Evolutionary conservation across 148 eudicot species (phyloP).

Genomic region (Silene conica): DNA sequence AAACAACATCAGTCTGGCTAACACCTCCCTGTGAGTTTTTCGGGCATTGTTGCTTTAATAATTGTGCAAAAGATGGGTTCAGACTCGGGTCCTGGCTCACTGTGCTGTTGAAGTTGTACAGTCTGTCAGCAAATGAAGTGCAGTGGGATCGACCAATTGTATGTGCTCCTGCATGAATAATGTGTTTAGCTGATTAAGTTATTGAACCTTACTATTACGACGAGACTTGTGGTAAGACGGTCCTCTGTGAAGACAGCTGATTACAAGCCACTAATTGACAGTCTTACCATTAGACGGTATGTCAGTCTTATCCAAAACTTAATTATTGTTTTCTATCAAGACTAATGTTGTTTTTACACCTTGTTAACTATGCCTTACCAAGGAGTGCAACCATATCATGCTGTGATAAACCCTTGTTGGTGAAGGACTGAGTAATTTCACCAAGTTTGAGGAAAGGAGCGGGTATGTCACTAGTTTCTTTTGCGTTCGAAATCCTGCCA

Average conservation of each 20-base stretch:
- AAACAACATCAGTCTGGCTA: slow-evolving; percentile 16
- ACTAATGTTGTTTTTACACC: background rate
- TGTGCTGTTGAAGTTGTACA: slow-evolving; percentile 23
- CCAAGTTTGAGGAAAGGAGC: background rate
- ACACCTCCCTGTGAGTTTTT: slow-evolving; percentile 2
- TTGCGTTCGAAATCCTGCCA: slow-evolving; percentile 36
- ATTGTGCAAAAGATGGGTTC: slow-evolving; percentile 20
- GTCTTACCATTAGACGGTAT: background rate
- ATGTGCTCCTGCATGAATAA: slow-evolving; percentile 25
- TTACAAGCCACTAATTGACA: too few species aligned
- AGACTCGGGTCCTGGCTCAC: slow-evolving; percentile 25
- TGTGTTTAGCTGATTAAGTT: background rate
- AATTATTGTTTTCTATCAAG: background rate
- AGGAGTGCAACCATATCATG: slow-evolving; percentile 25
- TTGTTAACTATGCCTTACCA: slow-evolving; percentile 15
- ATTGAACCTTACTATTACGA: background rate
- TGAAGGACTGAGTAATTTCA: too few species aligned
- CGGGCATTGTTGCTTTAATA: slow-evolving; percentile 30
- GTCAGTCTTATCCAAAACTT: background rate
- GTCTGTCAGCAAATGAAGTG: slow-evolving; percentile 28
- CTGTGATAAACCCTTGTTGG: too few species aligned
- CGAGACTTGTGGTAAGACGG: too few species aligned
- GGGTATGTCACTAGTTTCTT: slow-evolving; percentile 37
- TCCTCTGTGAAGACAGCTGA: too few species aligned
- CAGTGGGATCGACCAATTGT: slow-evolving; percentile 46